These are phyloP conservation scores for Hypoxylon crocopeplum DNA, from an alignment of 495 filamentous ascomycete genomes.

Conservation along the genomic window DNA sequence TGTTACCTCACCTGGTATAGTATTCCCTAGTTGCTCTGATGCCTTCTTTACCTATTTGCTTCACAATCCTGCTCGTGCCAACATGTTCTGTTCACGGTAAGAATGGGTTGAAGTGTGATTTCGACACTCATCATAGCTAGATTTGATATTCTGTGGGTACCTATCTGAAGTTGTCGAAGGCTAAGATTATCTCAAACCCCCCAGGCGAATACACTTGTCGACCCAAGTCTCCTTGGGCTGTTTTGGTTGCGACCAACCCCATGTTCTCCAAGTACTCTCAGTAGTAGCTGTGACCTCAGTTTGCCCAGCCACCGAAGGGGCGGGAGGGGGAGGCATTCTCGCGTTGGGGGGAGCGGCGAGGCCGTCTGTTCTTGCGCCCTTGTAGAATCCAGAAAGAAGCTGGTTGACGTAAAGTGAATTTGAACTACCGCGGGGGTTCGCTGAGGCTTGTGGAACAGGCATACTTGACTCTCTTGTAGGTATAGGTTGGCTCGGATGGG, in stretches of 20 bases:
- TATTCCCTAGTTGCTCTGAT: too few species aligned
- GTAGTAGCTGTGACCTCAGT: slow-evolving; percentile 24
- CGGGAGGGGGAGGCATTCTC: slow-evolving; percentile 23
- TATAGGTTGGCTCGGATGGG: background rate
- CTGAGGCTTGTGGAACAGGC: background rate
- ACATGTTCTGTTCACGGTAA: too few species aligned
- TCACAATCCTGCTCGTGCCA: too few species aligned
- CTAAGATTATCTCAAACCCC: slow-evolving; percentile 14
- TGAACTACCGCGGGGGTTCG: background rate
- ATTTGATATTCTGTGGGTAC: too few species aligned
- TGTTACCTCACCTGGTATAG: too few species aligned
- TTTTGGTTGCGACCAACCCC: slow-evolving; percentile 29
- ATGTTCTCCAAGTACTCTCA: slow-evolving; percentile 36
- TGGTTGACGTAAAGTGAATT: slow-evolving; percentile 33
- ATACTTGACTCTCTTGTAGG: background rate
- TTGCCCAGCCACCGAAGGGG: slow-evolving; percentile 28
- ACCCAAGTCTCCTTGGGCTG: slow-evolving; percentile 26
- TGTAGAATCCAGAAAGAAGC: slow-evolving; percentile 30
- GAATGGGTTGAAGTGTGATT: too few species aligned
- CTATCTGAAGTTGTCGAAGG: too few species aligned
- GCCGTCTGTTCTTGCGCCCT: slow-evolving; percentile 7
- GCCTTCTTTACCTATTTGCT: too few species aligned
- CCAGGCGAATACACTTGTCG: slow-evolving; percentile 26
- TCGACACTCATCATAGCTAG: too few species aligned
- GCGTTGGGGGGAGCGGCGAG: slow-evolving; percentile 10